Conservation (phyloP, 768 basidiomycete genomes). For the Cyclocybe cylindracea region DNA sequence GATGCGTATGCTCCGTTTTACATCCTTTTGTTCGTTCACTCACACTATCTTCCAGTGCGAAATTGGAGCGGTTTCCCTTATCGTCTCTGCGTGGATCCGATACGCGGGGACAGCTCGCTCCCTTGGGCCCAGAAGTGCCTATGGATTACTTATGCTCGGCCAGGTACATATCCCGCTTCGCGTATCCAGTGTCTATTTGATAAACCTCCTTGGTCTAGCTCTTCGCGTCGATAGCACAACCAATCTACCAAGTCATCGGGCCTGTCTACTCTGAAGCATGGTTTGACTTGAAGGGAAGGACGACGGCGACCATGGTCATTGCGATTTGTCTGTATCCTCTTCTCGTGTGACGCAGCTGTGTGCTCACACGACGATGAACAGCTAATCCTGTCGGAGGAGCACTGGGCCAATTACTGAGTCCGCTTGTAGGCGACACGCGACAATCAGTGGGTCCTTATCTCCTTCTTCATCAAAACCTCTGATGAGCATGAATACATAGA, state of each 20-base stretch:
- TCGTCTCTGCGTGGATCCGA: conserved; percentile 75
- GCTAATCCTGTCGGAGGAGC: conserved; percentile 79
- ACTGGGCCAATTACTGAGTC: conserved; percentile 72
- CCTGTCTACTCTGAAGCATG: conserved; percentile 83
- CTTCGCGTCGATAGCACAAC: conserved; percentile 64
- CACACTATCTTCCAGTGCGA: conserved; percentile 50
- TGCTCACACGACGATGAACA: conserved; percentile 21
- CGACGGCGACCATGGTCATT: conserved; percentile 70
- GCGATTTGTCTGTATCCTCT: conserved; percentile 40
- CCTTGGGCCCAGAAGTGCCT: conserved; percentile 52
- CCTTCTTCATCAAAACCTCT: background rate
- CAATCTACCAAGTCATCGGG: conserved; percentile 75
- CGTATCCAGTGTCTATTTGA: background rate
- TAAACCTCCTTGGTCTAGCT: conserved; percentile 36
- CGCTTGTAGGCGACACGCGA: conserved; percentile 52
- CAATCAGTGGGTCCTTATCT: conserved; percentile 51
- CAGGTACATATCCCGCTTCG: conserved; percentile 47
- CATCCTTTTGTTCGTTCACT: background rate
- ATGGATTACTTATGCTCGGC: conserved; percentile 67
- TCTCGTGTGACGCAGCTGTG: background rate
- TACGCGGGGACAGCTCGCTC: conserved; percentile 67
- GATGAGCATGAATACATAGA: conserved; percentile 33
- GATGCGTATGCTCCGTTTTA: conserved; percentile 50
- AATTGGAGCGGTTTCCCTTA: conserved; percentile 50
- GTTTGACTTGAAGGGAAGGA: conserved; percentile 77